These are phyloP conservation scores for Stentor roeselii DNA, from an alignment of 73 alveolate species.

Conservation along the genomic window DNA sequence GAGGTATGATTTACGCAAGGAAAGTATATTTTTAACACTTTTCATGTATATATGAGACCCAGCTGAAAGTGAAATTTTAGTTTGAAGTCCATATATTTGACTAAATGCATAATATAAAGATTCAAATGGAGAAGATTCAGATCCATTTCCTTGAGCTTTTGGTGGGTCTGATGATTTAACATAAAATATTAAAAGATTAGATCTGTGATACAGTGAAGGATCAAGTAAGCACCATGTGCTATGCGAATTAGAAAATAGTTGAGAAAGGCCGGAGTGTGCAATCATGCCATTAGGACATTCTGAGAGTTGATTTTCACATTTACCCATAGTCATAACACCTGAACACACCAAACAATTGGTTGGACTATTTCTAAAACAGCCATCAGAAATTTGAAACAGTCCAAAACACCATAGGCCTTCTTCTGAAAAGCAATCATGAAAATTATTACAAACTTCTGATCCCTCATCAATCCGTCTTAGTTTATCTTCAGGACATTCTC, in stretches of 20 bases:
- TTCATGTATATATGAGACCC: background rate
- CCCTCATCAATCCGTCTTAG: background rate
- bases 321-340: background rate
- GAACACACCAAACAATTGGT: background rate
- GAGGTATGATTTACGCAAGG: too few species aligned
- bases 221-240: too few species aligned
- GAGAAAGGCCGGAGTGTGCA: too few species aligned
- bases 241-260: too few species aligned
- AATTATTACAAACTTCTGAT: background rate
- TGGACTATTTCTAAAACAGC: background rate
- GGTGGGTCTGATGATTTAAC: too few species aligned
- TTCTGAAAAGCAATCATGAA: background rate
- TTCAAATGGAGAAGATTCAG: background rate
- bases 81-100: background rate
- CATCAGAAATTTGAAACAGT: background rate
- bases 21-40: too few species aligned
- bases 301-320: background rate
- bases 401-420: background rate
- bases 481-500: too few species aligned
- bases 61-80: background rate
- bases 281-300: background rate
- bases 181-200: too few species aligned
- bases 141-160: background rate
- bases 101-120: background rate
- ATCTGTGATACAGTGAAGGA: too few species aligned